A percentile compares a stretch with the other conserved stretches of the same genome.
phyloP scores from a whole-genome alignment of 2,329 filamentous ascomycete species.

The Periconia sp. region DNA sequence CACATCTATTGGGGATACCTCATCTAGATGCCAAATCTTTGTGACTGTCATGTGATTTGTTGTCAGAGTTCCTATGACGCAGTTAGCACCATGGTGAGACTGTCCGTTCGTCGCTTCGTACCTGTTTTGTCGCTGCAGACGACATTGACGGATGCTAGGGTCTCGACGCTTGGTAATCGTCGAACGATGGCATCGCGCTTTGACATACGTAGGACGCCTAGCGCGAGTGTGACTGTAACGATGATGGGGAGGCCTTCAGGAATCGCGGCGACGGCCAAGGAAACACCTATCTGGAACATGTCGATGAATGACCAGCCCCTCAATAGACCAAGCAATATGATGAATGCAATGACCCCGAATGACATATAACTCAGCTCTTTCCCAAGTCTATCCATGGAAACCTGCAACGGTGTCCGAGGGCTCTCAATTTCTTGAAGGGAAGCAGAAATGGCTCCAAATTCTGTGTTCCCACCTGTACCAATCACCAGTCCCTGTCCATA shows the following conservation, averaged over 20 bases:
- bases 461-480: slow-evolving; percentile 88
- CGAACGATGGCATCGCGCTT: slow-evolving; percentile 93
- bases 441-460: slow-evolving; percentile 95
- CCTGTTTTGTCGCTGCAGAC: slow-evolving; percentile 98
- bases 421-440: slow-evolving; percentile 95
- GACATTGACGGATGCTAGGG: slow-evolving; percentile 98
- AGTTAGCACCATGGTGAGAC: slow-evolving; percentile 4
- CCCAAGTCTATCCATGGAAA: slow-evolving; percentile 97
- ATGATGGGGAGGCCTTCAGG: slow-evolving; percentile 97
- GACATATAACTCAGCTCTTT: slow-evolving; percentile 97
- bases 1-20: slow-evolving; percentile 62
- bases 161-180: slow-evolving; percentile 95
- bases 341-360: slow-evolving; percentile 90
- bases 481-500: slow-evolving; percentile 98
- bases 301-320: slow-evolving; percentile 90
- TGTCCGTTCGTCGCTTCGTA: slow-evolving; percentile 33
- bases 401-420: slow-evolving; percentile 87
- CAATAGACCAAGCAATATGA: slow-evolving; percentile 87
- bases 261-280: slow-evolving; percentile 93
- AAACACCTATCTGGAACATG: slow-evolving; percentile 97
- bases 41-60: slow-evolving; percentile 98
- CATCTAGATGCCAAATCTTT: slow-evolving; percentile 94
- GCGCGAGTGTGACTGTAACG: slow-evolving; percentile 92
- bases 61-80: slow-evolving; percentile 75
- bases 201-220: slow-evolving; percentile 96